Conservation (phyloP, 2,329 filamentous ascomycete species). For the Calonectria pseudoturangicola region DNA sequence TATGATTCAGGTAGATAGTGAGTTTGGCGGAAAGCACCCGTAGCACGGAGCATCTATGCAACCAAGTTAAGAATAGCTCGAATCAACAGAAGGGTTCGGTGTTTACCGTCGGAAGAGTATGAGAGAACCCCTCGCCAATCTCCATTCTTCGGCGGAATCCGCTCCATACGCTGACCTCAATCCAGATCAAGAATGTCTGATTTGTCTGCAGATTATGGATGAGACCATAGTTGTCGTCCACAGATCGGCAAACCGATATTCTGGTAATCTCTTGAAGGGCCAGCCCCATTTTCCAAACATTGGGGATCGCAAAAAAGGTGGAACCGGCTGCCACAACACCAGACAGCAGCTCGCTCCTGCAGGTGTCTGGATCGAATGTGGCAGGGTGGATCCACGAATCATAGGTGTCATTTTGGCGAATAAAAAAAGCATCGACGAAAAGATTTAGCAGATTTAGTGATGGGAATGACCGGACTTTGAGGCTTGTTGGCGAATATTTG, state of each 20-base stretch:
- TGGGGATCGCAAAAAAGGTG: background rate
- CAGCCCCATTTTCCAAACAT: slow-evolving; percentile 17
- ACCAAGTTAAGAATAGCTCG: background rate
- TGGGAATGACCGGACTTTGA: slow-evolving; percentile 1
- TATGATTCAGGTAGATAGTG: background rate
- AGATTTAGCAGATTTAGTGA: background rate
- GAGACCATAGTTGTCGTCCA: background rate
- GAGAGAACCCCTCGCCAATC: background rate
- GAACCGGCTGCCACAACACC: slow-evolving; percentile 6
- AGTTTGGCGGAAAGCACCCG: background rate
- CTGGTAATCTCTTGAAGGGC: slow-evolving; percentile 6
- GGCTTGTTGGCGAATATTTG: background rate
- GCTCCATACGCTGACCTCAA: slow-evolving; percentile 6
- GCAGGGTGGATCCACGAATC: background rate
- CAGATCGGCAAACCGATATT: background rate
- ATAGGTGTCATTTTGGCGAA: background rate
- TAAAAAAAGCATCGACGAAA: slow-evolving; percentile 1
- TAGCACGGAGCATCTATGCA: background rate
- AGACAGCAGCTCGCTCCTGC: background rate
- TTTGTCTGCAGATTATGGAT: slow-evolving; percentile 1
- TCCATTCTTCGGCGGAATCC: slow-evolving; percentile 14
- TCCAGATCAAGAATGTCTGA: slow-evolving; percentile 8
- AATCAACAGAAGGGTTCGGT: too few relatives aligned
- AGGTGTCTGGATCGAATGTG: slow-evolving; percentile 1
- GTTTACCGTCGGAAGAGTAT: slow-evolving; percentile 2